phyloP scores from a whole-genome alignment of 176 grass and related monocot species.

The Juncus inflexus region DNA sequence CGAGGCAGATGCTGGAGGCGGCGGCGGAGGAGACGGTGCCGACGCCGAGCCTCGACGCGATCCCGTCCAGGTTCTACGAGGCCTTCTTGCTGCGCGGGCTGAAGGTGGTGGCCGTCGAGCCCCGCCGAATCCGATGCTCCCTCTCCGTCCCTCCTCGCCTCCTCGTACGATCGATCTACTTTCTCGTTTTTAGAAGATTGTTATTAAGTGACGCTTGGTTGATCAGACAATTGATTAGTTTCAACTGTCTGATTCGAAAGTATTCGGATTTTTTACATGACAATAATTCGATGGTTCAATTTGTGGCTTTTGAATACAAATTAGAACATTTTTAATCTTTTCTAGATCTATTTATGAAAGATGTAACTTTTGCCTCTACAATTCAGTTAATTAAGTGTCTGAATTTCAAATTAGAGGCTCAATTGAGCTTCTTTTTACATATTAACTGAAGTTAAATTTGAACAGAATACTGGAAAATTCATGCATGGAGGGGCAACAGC shows the following conservation, averaged over 20 bases:
- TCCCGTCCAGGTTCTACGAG: constrained; percentile 75
- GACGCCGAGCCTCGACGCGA: constrained; percentile 31
- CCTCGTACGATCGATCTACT: constrained; percentile 34
- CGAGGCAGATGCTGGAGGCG: constrained; percentile 56
- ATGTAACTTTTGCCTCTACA: too few relatives aligned
- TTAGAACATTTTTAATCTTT: too few relatives aligned
- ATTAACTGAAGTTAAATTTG: too few relatives aligned
- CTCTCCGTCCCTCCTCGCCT: constrained; percentile 70
- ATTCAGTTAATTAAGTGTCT: too few relatives aligned
- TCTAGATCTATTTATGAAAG: too few relatives aligned
- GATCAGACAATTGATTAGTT: not conserved
- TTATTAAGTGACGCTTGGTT: not conserved
- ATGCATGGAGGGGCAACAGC: constrained; percentile 86
- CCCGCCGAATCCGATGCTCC: constrained; percentile 71
- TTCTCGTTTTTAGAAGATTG: not conserved
- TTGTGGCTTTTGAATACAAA: too few relatives aligned
- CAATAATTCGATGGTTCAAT: too few relatives aligned
- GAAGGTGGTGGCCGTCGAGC: constrained; percentile 48
- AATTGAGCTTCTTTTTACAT: not conserved
- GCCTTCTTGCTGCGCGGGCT: constrained; percentile 80
- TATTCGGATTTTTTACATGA: not conserved
- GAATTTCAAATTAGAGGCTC: too few relatives aligned
- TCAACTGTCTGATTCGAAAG: not conserved
- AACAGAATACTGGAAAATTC: constrained; percentile 76
- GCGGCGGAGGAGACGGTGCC: constrained; percentile 39